Base-by-base conservation (phyloP, 2,329 filamentous ascomycete genomes). In the Aspergillus terreus region DNA sequence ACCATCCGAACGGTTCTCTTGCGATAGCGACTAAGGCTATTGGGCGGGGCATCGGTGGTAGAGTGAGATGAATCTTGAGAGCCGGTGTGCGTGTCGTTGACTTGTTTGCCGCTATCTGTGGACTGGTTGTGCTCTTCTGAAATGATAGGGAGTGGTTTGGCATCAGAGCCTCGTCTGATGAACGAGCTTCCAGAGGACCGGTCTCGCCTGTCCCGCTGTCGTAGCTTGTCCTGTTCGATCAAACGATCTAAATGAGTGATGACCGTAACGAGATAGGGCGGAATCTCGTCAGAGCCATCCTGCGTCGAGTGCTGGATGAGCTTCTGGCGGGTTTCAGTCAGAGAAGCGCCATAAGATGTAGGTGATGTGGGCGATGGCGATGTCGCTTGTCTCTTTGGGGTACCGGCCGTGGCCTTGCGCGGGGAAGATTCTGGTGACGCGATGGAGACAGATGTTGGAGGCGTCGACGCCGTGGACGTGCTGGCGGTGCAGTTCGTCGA, bases 211-310 rank as follows among this genome's bases (percentile, higher is more conserved):
- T 41, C 41, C 6, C 30, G 53, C 33, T 58, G 52, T 21, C 49
- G 52, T 3, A 33, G 40, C n/a, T 63, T 55, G 11, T 69, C 65
- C 46, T 70, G 75, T 45, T 78, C 69, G 56, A 84, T 81, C 23
- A 84, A 68, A 15, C 76, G 75, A 65, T 85, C 82, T 11, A 85
- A 73, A 55, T 84, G 78, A 7, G 76, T 76, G 43, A 87, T 79
- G 21, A 87, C 78, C 44, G 83, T 79, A 30, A 81, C 76, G 40
- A 85, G 74, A 53, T 83, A 79, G 4, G 73, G 71, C 15, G 55
- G 78, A 68, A 69, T 72, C 65, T 60, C 76, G 58, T 61, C 72
- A 59, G 61, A 75, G 61, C 62, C 75, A 14, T 67, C 76, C 44
- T 70, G 67, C 21, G 70, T 75, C 19, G 76, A 74, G 47, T 78